Percentiles rank a stretch among this genome's conserved stretches.
Evolutionary conservation across 306 rosid species (phyloP).

Genomic region (Cucumis sativus): Cucumber_9930_V3 NC_026660.2:1494501-1495000

Average conservation of each 20-base stretch:
- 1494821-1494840: constrained; percentile 42
- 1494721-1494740: constrained; percentile 54
- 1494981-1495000: constrained; percentile 81
- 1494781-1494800: constrained; percentile 52
- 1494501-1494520: too few species aligned
- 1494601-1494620: too few species aligned
- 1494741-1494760: constrained; percentile 29
- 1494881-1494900: constrained; percentile 79
- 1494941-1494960: constrained; percentile 13
- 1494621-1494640: too few species aligned
- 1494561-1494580: too few species aligned
- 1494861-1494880: constrained; percentile 49
- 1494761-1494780: constrained; percentile 50
- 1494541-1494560: too few species aligned
- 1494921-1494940: constrained; percentile 38
- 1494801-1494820: constrained; percentile 78
- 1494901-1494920: constrained; percentile 68
- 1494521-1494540: too few species aligned
- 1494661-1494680: constrained; percentile 49
- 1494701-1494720: constrained; percentile 34
- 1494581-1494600: too few species aligned
- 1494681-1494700: constrained; percentile 84
- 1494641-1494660: not conserved
- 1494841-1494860: constrained; percentile 67
- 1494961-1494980: constrained; percentile 44